Evolutionary conservation across 805 yeast species (phyloP).

Genomic region (Saccharomycopsis selenospora): DNA sequence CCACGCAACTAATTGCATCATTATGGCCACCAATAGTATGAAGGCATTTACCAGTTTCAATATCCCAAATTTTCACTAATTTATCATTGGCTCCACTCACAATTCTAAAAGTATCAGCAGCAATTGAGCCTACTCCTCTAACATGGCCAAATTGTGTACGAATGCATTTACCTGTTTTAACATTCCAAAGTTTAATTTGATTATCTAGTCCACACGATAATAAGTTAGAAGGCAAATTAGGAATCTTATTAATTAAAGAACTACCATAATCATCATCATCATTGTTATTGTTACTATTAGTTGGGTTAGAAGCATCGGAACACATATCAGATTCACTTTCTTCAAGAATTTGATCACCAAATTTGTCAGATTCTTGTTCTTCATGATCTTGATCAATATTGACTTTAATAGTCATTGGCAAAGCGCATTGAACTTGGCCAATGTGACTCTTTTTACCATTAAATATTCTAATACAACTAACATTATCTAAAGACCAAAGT

Average conservation of each 20-base stretch:
- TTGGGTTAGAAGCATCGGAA: not conserved
- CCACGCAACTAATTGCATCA: conserved; percentile 39
- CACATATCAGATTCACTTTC: not conserved
- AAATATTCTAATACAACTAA: conserved; percentile 71
- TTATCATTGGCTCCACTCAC: conserved; percentile 94
- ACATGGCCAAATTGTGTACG: conserved; percentile 96
- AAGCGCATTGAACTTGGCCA: conserved; percentile 89
- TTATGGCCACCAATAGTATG: conserved; percentile 80
- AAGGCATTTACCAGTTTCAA: conserved; percentile 89
- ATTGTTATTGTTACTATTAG: not conserved
- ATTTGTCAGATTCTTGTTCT: conserved; percentile 19
- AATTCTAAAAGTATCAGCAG: conserved; percentile 91
- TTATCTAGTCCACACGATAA: conserved; percentile 85
- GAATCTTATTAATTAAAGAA: not conserved
- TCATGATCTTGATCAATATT: conserved; percentile 28
- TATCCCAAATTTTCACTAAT: conserved; percentile 87
- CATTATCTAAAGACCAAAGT: conserved; percentile 87
- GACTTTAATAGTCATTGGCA: conserved; percentile 74
- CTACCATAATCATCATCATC: not conserved
- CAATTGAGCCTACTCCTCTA: conserved; percentile 96
- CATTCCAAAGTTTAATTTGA: conserved; percentile 90
- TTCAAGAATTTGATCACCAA: conserved; percentile 21
- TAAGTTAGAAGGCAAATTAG: conserved; percentile 68
- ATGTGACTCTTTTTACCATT: conserved; percentile 79
- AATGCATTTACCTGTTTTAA: conserved; percentile 76